phyloP scores from a whole-genome alignment of 495 filamentous ascomycete species.

The Penicillium psychrofluorescens region DNA sequence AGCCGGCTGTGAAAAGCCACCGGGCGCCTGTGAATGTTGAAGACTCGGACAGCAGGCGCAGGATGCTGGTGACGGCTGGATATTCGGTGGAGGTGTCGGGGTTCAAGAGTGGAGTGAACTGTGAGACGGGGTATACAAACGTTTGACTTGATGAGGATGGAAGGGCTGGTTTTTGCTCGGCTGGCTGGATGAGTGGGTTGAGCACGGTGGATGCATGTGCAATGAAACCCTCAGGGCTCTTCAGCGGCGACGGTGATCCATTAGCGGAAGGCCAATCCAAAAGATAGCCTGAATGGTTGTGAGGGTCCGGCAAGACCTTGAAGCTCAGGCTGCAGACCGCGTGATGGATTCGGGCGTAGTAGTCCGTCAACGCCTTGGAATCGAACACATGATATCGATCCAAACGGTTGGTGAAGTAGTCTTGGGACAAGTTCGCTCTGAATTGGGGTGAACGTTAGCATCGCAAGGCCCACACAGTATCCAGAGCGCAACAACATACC shows the following conservation, averaged over 20 bases:
- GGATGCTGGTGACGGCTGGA: slow-evolving; percentile 65
- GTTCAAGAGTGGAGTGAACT: slow-evolving; percentile 75
- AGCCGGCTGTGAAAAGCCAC: slow-evolving; percentile 96
- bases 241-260: slow-evolving; percentile 60
- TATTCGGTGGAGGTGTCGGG: slow-evolving; percentile 84
- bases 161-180: slow-evolving; percentile 20
- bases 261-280: slow-evolving; percentile 77
- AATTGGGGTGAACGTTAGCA: slow-evolving; percentile 2
- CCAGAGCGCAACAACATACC: slow-evolving; percentile 38
- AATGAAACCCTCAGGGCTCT: slow-evolving; percentile 60
- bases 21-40: slow-evolving; percentile 56
- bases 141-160: slow-evolving; percentile 48
- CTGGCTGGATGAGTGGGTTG: slow-evolving; percentile 53
- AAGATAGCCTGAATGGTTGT: slow-evolving; percentile 54
- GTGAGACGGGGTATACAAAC: slow-evolving; percentile 72
- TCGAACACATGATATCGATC: slow-evolving; percentile 92
- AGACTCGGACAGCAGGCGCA: slow-evolving; percentile 52
- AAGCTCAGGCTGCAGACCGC: slow-evolving; percentile 76
- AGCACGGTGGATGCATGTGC: slow-evolving; percentile 59
- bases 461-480: neutral
- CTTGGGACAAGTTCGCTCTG: slow-evolving; percentile 82
- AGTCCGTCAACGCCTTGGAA: slow-evolving; percentile 68
- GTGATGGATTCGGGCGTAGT: slow-evolving; percentile 71
- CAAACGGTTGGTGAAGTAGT: slow-evolving; percentile 95
- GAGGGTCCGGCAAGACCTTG: slow-evolving; percentile 56